Evolutionary conservation across 495 filamentous ascomycete genomes (phyloP), one percentile per base, ranked within the genome.

Genomic region (Hypoxylon intermedium): DNA sequence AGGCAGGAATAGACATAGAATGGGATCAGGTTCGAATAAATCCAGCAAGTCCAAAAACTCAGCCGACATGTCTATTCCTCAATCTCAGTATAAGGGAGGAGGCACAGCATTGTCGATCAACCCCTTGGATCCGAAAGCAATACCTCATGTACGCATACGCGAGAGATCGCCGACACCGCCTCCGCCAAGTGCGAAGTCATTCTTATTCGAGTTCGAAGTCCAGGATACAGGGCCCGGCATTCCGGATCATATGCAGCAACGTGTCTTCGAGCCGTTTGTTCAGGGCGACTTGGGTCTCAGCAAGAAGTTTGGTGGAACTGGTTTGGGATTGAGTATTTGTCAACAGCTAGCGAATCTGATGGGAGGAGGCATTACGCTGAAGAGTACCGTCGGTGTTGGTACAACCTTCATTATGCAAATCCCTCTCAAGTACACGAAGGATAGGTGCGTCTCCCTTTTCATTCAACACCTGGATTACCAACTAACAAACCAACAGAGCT

Each of bases 191-290:
- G 86, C 84, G 30, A 84, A 77, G 71, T 79, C 77, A 16, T 79
- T 87, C 38, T 61, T 83, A 9, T 95, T 96, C 65, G 87, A 93
- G 67, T 96, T 96, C 53, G 88, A 93, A 69, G 91, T 97, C 2
- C 79, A 90, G 69, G 93, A 97, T 65, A 93, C 88, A 6, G 93
- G 93, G 0, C 93, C 92, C 2, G 93, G 93, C n/a, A 95, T 97
- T 54, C 87, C 92, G 0, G 82, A 83, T 19, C 73, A 85, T 43
- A 82, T 93, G 51, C 90, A 90, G 57, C 75, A 89, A 53, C 84
- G 85, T 58, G 89, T 97, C 20, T 97, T 97, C 74, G 92, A 97
- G 68, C 93, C 92, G 0, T 97, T 97, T 65, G 88, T 97, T 6
- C 93, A 97, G 73, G 93, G 90, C 1, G 92, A 97, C 69, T 75